Conservation (phyloP, 2,329 filamentous ascomycete species). For the Botrytis deweyae region DNA sequence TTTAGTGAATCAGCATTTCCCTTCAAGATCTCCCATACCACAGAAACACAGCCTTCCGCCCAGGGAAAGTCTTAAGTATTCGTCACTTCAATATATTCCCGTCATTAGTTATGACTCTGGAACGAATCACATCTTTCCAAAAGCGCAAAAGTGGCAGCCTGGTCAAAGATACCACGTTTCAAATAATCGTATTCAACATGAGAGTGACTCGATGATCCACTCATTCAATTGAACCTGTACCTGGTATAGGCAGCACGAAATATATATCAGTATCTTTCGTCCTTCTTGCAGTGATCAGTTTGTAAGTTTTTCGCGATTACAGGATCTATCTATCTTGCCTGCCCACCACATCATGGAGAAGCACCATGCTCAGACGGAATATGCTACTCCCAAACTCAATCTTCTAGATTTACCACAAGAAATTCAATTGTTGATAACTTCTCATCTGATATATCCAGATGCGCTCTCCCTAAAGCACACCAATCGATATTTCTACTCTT, state of each 20-base stretch:
- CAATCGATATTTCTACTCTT: constrained; percentile 59
- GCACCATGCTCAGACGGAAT: background rate
- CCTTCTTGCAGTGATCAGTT: background rate
- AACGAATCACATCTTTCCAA: background rate
- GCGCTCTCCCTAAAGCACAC: constrained; percentile 69
- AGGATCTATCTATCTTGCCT: background rate
- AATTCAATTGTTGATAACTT: constrained; percentile 62
- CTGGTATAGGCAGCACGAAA: background rate
- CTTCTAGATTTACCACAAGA: constrained; percentile 55
- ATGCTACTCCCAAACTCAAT: background rate
- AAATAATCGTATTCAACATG: background rate
- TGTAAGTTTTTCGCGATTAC: background rate
- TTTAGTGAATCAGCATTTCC: background rate
- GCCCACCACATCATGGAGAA: background rate
- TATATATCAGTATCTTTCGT: background rate
- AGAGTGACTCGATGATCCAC: background rate
- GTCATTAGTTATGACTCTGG: background rate
- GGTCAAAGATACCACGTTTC: constrained; percentile 7
- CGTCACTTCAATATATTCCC: background rate
- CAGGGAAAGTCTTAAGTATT: background rate
- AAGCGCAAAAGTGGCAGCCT: constrained; percentile 12
- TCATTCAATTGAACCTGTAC: background rate
- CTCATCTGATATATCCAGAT: constrained; percentile 65
- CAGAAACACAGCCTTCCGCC: background rate
- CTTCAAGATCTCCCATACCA: background rate